These are phyloP conservation scores for Comarum palustre DNA, from an alignment of 306 rosid genomes.

Conservation along the genomic window DNA sequence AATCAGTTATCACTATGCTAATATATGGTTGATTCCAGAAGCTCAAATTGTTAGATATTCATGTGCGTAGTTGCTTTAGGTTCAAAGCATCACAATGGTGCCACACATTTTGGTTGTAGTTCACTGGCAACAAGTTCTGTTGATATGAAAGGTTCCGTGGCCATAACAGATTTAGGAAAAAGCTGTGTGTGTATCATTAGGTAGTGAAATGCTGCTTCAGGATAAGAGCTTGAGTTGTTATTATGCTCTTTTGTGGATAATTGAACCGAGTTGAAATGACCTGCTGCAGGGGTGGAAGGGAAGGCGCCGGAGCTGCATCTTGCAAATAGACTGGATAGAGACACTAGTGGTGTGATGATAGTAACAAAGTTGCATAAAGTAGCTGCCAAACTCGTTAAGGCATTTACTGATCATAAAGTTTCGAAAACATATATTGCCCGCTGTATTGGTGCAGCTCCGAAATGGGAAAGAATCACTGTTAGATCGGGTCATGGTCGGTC, in stretches of 20 bases:
- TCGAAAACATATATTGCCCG: constrained; percentile 70
- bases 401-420: constrained; percentile 68
- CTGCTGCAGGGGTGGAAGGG: constrained; percentile 30
- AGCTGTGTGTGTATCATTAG: neutral
- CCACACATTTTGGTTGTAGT: neutral
- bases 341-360: constrained; percentile 76
- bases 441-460: constrained; percentile 53
- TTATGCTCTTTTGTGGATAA: neutral
- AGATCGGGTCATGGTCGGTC: constrained; percentile 92
- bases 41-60: neutral
- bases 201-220: neutral
- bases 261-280: constrained; percentile 9
- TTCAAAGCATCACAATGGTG: neutral
- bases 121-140: neutral
- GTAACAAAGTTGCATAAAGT: constrained; percentile 77
- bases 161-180: too few relatives aligned
- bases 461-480: constrained; percentile 58
- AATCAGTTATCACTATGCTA: neutral
- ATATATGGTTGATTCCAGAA: neutral
- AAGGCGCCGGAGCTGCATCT: constrained; percentile 62
- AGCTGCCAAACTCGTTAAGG: constrained; percentile 76
- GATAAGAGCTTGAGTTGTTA: neutral
- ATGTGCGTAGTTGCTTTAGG: neutral
- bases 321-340: constrained; percentile 85
- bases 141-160: neutral